Conservation (phyloP, 805 yeast species). For the Candida insectorum region DNA sequence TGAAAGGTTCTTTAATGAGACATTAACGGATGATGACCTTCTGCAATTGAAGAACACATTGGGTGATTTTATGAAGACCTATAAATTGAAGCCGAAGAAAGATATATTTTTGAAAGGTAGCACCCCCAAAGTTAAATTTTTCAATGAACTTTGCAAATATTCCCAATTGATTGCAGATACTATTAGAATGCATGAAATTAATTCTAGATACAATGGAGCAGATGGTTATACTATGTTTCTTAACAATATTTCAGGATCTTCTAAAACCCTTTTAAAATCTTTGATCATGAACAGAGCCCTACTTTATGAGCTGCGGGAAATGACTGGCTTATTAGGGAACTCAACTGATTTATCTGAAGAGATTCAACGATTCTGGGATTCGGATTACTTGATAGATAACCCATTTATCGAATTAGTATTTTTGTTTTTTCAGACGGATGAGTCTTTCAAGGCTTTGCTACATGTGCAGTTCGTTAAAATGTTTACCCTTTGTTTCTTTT, state of each 20-base stretch:
- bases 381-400: conserved; percentile 22
- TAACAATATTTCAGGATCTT: conserved; percentile 21
- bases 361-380: conserved; percentile 24
- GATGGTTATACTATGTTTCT: conserved; percentile 22
- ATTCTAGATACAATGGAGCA: conserved; percentile 48
- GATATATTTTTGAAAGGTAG: conserved; percentile 8
- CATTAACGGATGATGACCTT: conserved; percentile 1
- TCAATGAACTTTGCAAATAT: conserved; percentile 16
- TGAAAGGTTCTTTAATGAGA: conserved; percentile 18
- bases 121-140: conserved; percentile 11
- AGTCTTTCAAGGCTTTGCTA: conserved; percentile 36
- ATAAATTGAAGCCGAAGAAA: conserved; percentile 10
- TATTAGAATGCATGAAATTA: conserved; percentile 56
- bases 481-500: conserved; percentile 21
- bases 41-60: neutral
- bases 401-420: conserved; percentile 37
- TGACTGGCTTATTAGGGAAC: conserved; percentile 10
- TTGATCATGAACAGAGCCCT: conserved; percentile 38
- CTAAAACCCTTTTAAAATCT: conserved; percentile 34
- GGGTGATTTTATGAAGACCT: conserved; percentile 13
- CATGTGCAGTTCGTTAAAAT: conserved; percentile 28
- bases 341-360: conserved; percentile 10
- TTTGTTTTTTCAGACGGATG: conserved; percentile 43
- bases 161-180: conserved; percentile 42
- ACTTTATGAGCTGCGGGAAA: conserved; percentile 11